Evolutionary conservation across 257 asterid genomes (phyloP).

Genomic region (Ilex aquifolium): DNA sequence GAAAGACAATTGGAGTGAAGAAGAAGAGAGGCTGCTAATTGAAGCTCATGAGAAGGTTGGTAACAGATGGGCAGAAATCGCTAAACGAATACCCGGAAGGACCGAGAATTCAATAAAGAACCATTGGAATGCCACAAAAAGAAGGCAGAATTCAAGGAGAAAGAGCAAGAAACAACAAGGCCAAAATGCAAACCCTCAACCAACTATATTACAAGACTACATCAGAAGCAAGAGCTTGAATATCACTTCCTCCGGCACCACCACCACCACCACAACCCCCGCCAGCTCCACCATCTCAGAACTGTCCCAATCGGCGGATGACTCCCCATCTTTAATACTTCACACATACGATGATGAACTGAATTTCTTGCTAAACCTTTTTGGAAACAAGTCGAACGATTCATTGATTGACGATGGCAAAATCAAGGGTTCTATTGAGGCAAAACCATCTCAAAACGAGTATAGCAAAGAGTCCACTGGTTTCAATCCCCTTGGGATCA

Average conservation of each 20-base stretch:
- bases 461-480: background rate
- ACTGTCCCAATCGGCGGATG: constrained; percentile 10
- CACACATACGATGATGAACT: constrained; percentile 45
- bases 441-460: background rate
- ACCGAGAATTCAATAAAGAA: constrained; percentile 81
- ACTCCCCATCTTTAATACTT: constrained; percentile 25
- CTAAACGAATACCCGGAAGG: constrained; percentile 60
- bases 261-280: constrained; percentile 5
- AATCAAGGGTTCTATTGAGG: background rate
- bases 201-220: constrained; percentile 55
- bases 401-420: background rate
- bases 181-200: constrained; percentile 15
- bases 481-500: background rate
- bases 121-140: constrained; percentile 76
- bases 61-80: constrained; percentile 74
- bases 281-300: constrained; percentile 8
- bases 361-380: constrained; percentile 42
- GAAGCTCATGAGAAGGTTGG: constrained; percentile 52
- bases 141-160: constrained; percentile 48
- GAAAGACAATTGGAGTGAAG: constrained; percentile 72
- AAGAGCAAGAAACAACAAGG: constrained; percentile 25
- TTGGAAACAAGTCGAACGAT: constrained; percentile 15
- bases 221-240: constrained; percentile 26
- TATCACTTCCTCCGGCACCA: background rate
- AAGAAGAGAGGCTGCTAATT: constrained; percentile 52